Evolutionary conservation across 768 basidiomycete species (phyloP).

Genomic region (Hygrocybe coccinea): DNA sequence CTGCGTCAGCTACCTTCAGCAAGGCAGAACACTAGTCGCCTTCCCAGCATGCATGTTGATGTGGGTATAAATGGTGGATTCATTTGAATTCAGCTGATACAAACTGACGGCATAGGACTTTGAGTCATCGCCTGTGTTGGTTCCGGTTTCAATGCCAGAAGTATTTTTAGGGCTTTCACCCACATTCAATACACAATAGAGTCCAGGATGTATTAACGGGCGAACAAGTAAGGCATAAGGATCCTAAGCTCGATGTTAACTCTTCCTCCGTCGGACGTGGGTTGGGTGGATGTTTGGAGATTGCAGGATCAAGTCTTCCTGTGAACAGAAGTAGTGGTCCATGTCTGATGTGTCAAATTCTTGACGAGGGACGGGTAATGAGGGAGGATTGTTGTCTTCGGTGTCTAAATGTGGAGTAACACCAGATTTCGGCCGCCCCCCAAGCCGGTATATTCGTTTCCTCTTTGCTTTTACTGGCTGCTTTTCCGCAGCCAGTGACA

Average conservation of each 20-base stretch:
- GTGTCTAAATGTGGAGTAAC: not conserved
- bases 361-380: slow-evolving; percentile 18
- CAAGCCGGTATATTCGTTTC: slow-evolving; percentile 67
- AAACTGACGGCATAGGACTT: slow-evolving; percentile 25
- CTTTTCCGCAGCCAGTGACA: slow-evolving; percentile 36
- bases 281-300: slow-evolving; percentile 16
- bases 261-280: slow-evolving; percentile 15
- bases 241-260: not conserved
- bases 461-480: slow-evolving; percentile 67
- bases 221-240: slow-evolving; percentile 4
- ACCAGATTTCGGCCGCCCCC: slow-evolving; percentile 30
- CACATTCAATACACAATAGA: slow-evolving; percentile 8
- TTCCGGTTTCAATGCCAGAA: slow-evolving; percentile 21
- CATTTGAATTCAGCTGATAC: slow-evolving; percentile 13
- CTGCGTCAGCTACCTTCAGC: slow-evolving; percentile 62
- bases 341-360: slow-evolving; percentile 68
- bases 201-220: slow-evolving; percentile 1
- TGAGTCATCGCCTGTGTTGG: slow-evolving; percentile 28
- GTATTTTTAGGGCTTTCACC: slow-evolving; percentile 4
- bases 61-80: slow-evolving; percentile 37
- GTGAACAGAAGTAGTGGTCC: slow-evolving; percentile 63
- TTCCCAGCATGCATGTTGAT: slow-evolving; percentile 78
- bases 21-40: slow-evolving; percentile 77
- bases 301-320: slow-evolving; percentile 14
- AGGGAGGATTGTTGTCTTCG: slow-evolving; percentile 8